Percentiles rank a stretch among this genome's conserved stretches.
Conservation (phyloP, 352 stramenopile species). For the Phytopythium montanum region DNA sequence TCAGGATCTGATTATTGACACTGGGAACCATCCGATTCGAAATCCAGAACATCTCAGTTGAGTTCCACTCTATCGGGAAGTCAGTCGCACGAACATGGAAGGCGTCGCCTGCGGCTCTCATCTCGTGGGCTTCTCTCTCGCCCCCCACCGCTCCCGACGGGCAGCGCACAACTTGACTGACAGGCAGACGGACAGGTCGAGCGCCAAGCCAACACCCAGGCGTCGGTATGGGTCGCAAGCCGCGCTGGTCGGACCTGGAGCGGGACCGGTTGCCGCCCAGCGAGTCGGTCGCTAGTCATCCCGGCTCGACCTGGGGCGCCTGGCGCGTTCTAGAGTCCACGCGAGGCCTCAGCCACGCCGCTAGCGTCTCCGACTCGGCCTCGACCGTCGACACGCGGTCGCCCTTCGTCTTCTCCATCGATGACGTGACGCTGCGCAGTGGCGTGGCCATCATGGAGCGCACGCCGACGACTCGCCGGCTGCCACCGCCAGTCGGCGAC, state of each 20-base stretch:
- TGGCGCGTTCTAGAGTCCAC: not conserved
- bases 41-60: too few relatives aligned
- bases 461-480: conserved; percentile 2
- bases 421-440: conserved; percentile 31
- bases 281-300: not conserved
- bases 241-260: conserved; percentile 5
- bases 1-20: not conserved
- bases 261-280: not conserved
- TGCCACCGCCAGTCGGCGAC: conserved; percentile 1
- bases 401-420: conserved; percentile 7
- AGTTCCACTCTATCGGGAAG: too few relatives aligned
- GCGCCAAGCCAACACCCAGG: too few relatives aligned
- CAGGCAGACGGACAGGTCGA: too few relatives aligned
- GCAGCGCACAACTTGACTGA: too few relatives aligned
- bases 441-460: conserved; percentile 25
- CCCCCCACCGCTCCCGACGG: too few relatives aligned
- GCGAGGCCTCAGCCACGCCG: not conserved
- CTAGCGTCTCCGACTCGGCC: not conserved
- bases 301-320: not conserved
- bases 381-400: not conserved
- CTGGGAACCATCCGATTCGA: not conserved
- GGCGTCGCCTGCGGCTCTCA: too few relatives aligned
- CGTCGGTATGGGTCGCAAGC: not conserved
- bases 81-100: too few relatives aligned
- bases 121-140: too few relatives aligned